Base-by-base conservation (phyloP, 2,329 filamentous ascomycete genomes). In the Teratosphaeria viscida region DNA sequence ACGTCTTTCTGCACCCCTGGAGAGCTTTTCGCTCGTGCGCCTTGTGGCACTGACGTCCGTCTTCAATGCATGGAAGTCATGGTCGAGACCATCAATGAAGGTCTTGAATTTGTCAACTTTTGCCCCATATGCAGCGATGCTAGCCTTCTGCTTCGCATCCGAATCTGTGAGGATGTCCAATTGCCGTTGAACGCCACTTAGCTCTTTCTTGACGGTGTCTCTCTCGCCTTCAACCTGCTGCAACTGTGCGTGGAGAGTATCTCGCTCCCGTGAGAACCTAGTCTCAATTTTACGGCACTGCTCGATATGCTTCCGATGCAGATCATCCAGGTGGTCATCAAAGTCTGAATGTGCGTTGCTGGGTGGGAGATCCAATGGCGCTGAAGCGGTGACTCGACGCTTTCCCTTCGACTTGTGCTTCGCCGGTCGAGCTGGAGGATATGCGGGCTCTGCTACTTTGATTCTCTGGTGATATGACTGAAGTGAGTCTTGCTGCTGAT, bases 41-140 rank as follows among this genome's bases (percentile, higher is more conserved):
- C 56, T 59, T 7, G 54, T 56, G 35, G 56, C 53, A 27, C 53
- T 57, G 27, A 60, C 57, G 11, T 65, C 61, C n/a, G 56, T 61
- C 54, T 59, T 64, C 29, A 69, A 57, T 10, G 53, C 52, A 47
- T 59, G 57, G 7, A 67, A 43, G 53, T 69, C 67, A n/a, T 60
- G 62, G 27, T 64, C 63, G 14, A 69, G 60, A 16, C 62, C 65
- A 43, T 65, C 57, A 14, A 69, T 55, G 54, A 66, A 69, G 6
- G 43, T 63, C 57, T 65, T 67, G 56, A 67, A 60, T 27, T 56
- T 60, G 35, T 57, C 56, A 5, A 61, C 57, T 58, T 64, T 66
- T 23, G 56, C 32, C 14, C 61, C 57, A 34, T 60, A 63, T 10
- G 52, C 52, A 11, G 34, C 32, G 23, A 65, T 7, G 52, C 64